Percentiles rank a stretch among this genome's conserved stretches.
phyloP scores from a whole-genome alignment of 192 early-diverging fungal genomes.

The Rhizoclosmatium sp. region DNA sequence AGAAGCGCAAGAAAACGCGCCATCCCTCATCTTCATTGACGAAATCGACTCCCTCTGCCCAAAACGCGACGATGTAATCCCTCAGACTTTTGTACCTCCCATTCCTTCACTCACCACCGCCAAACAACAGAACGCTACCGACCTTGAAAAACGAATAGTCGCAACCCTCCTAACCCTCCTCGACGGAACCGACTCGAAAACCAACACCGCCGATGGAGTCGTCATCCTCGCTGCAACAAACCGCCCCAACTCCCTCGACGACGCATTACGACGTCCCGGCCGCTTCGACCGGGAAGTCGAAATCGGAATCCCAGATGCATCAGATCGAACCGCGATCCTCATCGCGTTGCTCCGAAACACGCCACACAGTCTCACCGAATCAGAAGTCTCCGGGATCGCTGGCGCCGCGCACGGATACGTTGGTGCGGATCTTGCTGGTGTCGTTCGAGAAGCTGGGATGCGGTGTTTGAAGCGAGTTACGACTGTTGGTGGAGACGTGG shows the following conservation, averaged over 20 bases:
- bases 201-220: slow-evolving; percentile 42
- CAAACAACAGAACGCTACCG: slow-evolving; percentile 65
- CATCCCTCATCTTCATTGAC: slow-evolving; percentile 92
- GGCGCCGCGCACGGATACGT: slow-evolving; percentile 89
- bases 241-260: slow-evolving; percentile 85
- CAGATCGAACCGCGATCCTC: slow-evolving; percentile 78
- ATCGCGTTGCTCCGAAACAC: slow-evolving; percentile 67
- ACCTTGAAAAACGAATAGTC: slow-evolving; percentile 90
- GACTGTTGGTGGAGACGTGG: slow-evolving; percentile 41
- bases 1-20: slow-evolving; percentile 71
- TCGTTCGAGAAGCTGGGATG: slow-evolving; percentile 88
- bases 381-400: slow-evolving; percentile 69
- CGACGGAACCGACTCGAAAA: slow-evolving; percentile 71
- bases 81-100: slow-evolving; percentile 22
- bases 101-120: slow-evolving; percentile 1
- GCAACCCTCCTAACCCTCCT: slow-evolving; percentile 93
- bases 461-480: slow-evolving; percentile 66
- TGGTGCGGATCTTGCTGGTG: slow-evolving; percentile 93
- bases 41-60: slow-evolving; percentile 95
- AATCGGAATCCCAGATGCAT: slow-evolving; percentile 83
- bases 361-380: slow-evolving; percentile 70
- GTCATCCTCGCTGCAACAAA: slow-evolving; percentile 95
- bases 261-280: slow-evolving; percentile 90
- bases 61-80: slow-evolving; percentile 76
- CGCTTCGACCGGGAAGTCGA: slow-evolving; percentile 97